These are phyloP conservation scores for Rachicladosporium sp. DNA, from an alignment of 2,329 filamentous ascomycete genomes.

Conservation along the genomic window DNA sequence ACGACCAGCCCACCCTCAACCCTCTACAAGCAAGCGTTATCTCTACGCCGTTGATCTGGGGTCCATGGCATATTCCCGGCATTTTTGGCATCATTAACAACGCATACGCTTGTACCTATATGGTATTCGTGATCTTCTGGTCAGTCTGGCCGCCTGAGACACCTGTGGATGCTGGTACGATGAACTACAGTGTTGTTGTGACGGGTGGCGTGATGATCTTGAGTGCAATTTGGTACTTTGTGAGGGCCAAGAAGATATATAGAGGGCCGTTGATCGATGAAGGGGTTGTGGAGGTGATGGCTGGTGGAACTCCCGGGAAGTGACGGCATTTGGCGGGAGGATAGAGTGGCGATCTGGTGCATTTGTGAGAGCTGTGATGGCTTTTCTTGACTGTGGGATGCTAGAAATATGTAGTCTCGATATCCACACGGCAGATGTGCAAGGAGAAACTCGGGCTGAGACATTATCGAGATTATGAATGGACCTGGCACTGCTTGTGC, in stretches of 20 bases:
- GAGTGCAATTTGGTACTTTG: constrained; percentile 25
- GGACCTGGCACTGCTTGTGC: no score
- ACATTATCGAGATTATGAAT: no score
- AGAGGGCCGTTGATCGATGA: constrained; percentile 27
- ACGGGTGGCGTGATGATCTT: constrained; percentile 28
- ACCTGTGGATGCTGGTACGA: constrained; percentile 20
- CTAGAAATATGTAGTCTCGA: no score
- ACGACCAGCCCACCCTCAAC: constrained; percentile 5
- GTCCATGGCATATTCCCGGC: constrained; percentile 43
- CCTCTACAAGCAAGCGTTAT: no score
- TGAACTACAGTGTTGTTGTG: constrained; percentile 34
- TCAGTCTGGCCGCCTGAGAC: constrained; percentile 37
- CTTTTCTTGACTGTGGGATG: no score
- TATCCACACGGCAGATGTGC: no score
- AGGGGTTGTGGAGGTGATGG: constrained; percentile 20
- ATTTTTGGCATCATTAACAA: constrained; percentile 43
- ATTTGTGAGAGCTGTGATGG: no score
- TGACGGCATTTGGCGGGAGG: neutral
- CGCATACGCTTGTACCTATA: constrained; percentile 40
- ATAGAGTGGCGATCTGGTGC: no score
- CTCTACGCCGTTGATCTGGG: constrained; percentile 35
- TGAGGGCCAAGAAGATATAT: constrained; percentile 25
- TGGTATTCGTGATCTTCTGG: constrained; percentile 45
- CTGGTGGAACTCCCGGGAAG: constrained; percentile 9
- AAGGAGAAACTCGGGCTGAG: no score